These are phyloP conservation scores for Ehretia macrophylla DNA, from an alignment of 257 asterid species.

Conservation along the genomic window DNA sequence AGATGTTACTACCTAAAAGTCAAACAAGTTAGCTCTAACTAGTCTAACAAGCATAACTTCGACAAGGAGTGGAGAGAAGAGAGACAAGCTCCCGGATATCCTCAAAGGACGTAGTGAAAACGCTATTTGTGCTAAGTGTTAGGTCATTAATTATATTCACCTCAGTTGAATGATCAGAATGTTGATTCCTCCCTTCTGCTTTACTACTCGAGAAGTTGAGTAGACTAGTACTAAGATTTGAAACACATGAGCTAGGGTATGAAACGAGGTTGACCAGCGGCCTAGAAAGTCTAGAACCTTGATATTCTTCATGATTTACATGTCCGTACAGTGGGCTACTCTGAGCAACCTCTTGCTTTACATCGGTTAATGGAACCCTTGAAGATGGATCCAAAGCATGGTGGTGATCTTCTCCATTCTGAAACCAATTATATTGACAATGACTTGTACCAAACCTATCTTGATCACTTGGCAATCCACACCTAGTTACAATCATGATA, in stretches of 20 bases:
- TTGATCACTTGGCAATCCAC: constrained; percentile 44
- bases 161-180: constrained; percentile 63
- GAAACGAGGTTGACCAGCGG: constrained; percentile 38
- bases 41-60: no score
- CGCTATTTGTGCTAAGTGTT: no score
- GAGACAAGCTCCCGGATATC: no score
- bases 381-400: constrained; percentile 42
- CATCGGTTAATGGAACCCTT: constrained; percentile 41
- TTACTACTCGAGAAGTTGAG: constrained; percentile 46
- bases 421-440: constrained; percentile 61
- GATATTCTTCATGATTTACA: constrained; percentile 24
- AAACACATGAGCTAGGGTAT: constrained; percentile 62
- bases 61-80: no score
- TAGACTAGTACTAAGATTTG: constrained; percentile 43
- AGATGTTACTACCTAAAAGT: no score
- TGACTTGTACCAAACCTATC: constrained; percentile 48
- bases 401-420: constrained; percentile 71
- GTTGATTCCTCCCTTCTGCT: constrained; percentile 30
- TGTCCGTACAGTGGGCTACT: constrained; percentile 29
- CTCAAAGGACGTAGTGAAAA: no score
- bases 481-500: constrained; percentile 38
- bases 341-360: constrained; percentile 47
- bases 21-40: no score
- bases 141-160: no score
- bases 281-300: constrained; percentile 31